phyloP scores from a whole-genome alignment of 179 eudicot species.

The Actinidia chinensis region DNA sequence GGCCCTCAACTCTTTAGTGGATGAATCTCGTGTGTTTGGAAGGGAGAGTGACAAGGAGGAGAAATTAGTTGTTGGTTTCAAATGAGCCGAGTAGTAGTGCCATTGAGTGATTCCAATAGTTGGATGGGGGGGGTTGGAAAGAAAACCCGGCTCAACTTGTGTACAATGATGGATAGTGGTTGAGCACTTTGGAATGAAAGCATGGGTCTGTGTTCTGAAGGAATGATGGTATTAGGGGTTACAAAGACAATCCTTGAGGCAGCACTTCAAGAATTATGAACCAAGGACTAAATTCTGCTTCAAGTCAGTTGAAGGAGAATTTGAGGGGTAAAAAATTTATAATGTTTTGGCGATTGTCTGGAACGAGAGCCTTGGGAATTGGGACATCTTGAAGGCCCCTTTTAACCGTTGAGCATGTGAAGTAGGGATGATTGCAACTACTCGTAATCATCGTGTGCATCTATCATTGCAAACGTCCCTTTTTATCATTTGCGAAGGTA shows the following conservation, averaged over 20 bases:
- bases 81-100: not conserved
- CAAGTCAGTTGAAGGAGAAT: too few relatives aligned
- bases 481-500: not conserved
- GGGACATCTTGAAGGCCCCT: conserved; percentile 12
- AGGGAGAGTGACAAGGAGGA: not conserved
- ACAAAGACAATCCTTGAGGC: too few relatives aligned
- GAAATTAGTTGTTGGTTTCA: not conserved
- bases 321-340: conserved; percentile 16
- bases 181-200: not conserved
- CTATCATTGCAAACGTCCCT: not conserved
- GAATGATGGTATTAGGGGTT: not conserved
- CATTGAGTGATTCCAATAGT: not conserved
- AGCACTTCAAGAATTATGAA: too few relatives aligned
- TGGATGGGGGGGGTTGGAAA: not conserved
- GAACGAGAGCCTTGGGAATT: not conserved
- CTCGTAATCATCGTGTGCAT: not conserved
- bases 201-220: not conserved
- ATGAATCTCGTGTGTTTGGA: not conserved
- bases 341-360: conserved; percentile 23
- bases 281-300: too few relatives aligned
- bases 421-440: conserved; percentile 18
- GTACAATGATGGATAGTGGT: not conserved
- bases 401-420: conserved; percentile 7
- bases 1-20: too few relatives aligned
- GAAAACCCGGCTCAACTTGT: not conserved